Evolutionary conservation across 2,329 filamentous ascomycete species (phyloP), one percentile per base, ranked within the genome.

Genomic region (Blastomyces parvus): DNA sequence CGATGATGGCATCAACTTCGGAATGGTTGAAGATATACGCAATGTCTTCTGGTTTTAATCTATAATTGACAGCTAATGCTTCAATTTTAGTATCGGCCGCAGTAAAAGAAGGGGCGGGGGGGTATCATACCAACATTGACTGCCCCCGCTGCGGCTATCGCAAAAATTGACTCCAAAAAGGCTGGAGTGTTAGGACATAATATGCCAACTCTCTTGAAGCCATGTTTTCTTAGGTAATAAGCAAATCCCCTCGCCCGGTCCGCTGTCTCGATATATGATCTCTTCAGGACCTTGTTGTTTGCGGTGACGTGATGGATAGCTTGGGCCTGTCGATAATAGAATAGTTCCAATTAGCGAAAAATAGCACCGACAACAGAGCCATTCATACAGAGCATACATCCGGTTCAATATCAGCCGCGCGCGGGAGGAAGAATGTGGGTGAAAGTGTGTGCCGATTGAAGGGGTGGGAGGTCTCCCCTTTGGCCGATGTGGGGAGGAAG

Each of bases 121-220:
- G 6, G 5, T 13, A n/a, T 46, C 78, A 65, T 72, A 81, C 81
- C 82, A 61, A 96, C 88, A 65, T 91, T 86, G 30, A 95, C 84
- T 8, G 82, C 89, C 0, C 91, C 91, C 0, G 89, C 89, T 0
- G 89, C 92, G 0, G 87, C 87, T 68, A 97, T 88, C 1, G 89
- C 94, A 72, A 90, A 99, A 66, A 96, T 90, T 7, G 86, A 84
- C 77, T 97, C 93, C 36, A 99, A 81, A 70, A 97, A 97, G 0
- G 92, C 92, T 0, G 94, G 94, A 0, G 94, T 99, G 74, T 99
- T 99, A 2, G 94, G 90, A 9, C 86, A 87, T 13, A 99, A 81
- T 58, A 99, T 87, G 7, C 94, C 94, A 6, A 97, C 88, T 64
- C 89, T 83, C 70, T 85, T 88, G 71, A 85, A 86, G 4, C 84